Evolutionary conservation across 257 asterid species (phyloP).

Genomic region (Nicotiana sylvestris): DNA sequence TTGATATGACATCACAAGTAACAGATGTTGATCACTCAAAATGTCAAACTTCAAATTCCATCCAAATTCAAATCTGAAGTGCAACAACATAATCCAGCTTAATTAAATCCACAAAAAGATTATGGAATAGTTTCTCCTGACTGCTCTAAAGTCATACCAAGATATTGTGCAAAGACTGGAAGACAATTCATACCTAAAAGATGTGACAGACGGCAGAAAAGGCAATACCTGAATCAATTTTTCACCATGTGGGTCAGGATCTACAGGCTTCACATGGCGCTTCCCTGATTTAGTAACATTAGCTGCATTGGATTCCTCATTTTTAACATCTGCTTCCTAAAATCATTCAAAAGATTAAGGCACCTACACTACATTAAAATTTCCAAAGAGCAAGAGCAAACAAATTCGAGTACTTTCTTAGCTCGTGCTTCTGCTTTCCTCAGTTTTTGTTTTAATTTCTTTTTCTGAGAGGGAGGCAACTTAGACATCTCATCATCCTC

Average conservation of each 20-base stretch:
- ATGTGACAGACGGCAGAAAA: constrained; percentile 1
- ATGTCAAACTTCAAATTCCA: neutral
- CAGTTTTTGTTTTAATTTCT: constrained; percentile 91
- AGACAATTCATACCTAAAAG: neutral
- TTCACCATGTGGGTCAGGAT: constrained; percentile 91
- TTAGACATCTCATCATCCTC: constrained; percentile 87
- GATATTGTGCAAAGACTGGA: neutral
- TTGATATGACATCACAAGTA: neutral
- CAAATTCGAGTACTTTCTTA: constrained; percentile 57
- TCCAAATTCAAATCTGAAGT: neutral
- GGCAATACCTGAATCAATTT: constrained; percentile 68
- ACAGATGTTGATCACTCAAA: neutral
- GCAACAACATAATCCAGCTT: neutral
- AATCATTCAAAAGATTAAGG: neutral
- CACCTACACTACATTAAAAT: constrained; percentile 3
- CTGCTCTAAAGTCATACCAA: neutral
- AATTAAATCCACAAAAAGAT: neutral
- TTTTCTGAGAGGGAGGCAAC: constrained; percentile 87
- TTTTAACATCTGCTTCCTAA: constrained; percentile 88
- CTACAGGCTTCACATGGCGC: constrained; percentile 78
- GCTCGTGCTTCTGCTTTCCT: constrained; percentile 98
- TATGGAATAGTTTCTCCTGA: neutral
- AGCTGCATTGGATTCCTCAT: constrained; percentile 65
- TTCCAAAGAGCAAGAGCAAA: constrained; percentile 13
- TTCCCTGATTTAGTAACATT: constrained; percentile 73